Base-by-base conservation (phyloP, 2,329 filamentous ascomycete genomes). In the Colletotrichum kahawae region DNA sequence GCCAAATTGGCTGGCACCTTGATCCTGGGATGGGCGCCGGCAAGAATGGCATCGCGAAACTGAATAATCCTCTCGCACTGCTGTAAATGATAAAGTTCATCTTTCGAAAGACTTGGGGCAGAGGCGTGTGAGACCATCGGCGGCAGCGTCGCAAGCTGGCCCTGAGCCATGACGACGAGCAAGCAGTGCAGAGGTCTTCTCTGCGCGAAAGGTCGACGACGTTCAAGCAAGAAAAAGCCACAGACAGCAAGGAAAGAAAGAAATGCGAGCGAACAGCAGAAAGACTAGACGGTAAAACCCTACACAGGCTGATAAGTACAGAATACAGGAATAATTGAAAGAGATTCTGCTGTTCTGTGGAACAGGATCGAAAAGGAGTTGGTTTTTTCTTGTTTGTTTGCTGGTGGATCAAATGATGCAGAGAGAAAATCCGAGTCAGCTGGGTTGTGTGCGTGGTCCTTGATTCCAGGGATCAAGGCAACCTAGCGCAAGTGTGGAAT, bases 61-160 rank as follows among this genome's bases (percentile, higher is more conserved):
- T 89, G 91, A 81, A 98, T 83, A 80, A 98, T 94, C 85, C 93
- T 95, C 82, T 93, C 91, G 87, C 95, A 97, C 84, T 96, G 92
- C 80, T 88, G 84, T 65, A 93, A 85, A 81, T 93, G 91, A 80
- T 89, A 86, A 74, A 88, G 82, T 78, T 91, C 88, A 76, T 88
- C 87, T 76, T 88, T 82, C 70, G 86, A 82, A 43, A 82, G 76
- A 60, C 79, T 74, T 79, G 85, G 78, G 78, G 80, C 77, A 78
- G 75, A 62, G 29, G 65, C 36, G 68, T 51, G 71, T 73, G 78
- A 80, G 78, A 81, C 80, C 76, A 76, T 74, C 31, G 71, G 36
- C 4, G 75, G 65, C 64, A 71, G 13, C 43, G 67, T 65, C 48
- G 71, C 74, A 34, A 77, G 59, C 70, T 77, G 74, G 60, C 71